These are phyloP conservation scores for Pelargonium citronellum DNA, from an alignment of 441 rosid species.

Conservation along the genomic window DNA sequence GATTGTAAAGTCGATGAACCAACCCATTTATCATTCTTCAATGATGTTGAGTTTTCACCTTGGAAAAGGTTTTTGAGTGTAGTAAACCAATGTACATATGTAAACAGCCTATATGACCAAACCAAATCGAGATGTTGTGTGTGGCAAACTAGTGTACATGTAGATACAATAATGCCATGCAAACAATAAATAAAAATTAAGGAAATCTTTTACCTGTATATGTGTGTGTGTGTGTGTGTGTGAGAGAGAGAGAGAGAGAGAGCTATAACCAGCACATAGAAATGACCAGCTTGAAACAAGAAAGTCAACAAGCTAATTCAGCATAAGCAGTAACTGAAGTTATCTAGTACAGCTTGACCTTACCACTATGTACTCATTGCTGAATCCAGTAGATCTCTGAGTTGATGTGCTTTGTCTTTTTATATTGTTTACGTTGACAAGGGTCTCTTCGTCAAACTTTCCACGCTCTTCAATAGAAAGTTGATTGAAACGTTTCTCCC, in stretches of 20 bases:
- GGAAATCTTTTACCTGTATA: too few relatives aligned
- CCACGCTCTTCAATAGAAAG: conserved; percentile 94
- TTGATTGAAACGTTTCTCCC: conserved; percentile 80
- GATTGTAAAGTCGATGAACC: too few relatives aligned
- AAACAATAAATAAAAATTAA: too few relatives aligned
- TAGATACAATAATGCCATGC: too few relatives aligned
- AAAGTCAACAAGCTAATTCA: neutral
- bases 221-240: neutral
- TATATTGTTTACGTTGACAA: conserved; percentile 74
- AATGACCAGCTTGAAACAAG: neutral
- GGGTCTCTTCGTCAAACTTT: conserved; percentile 88
- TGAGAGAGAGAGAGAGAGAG: neutral
- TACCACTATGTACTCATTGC: conserved; percentile 89
- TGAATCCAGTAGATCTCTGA: conserved; percentile 53
- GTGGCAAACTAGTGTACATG: too few relatives aligned
- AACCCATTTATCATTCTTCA: too few relatives aligned
- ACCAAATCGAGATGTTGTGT: too few relatives aligned
- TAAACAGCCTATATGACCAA: too few relatives aligned
- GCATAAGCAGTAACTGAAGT: neutral
- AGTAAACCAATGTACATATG: too few relatives aligned
- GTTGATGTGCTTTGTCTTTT: conserved; percentile 53
- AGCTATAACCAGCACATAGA: neutral
- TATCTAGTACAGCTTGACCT: conserved; percentile 8
- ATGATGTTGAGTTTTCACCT: too few relatives aligned
- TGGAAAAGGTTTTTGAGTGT: too few relatives aligned